Evolutionary conservation across 2,329 filamentous ascomycete species (phyloP).

Genomic region (Helotiales sp.): DNA sequence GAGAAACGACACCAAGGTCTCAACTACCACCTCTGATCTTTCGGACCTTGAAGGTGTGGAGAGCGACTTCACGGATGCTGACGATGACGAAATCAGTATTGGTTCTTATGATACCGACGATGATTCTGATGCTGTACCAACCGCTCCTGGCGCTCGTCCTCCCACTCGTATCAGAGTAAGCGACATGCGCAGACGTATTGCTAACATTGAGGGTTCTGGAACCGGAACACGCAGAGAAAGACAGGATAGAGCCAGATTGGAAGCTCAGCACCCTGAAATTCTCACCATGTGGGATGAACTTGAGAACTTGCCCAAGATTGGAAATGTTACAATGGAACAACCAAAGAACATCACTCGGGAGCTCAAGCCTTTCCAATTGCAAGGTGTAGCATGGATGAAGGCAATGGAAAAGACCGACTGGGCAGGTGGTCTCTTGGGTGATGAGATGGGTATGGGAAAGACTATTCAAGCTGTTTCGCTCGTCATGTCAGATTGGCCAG

Average conservation of each 20-base stretch:
- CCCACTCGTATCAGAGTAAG: too few relatives aligned
- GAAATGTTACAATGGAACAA: slow-evolving; percentile 67
- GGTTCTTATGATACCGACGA: not conserved
- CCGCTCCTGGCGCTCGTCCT: not conserved
- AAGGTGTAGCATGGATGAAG: slow-evolving; percentile 93
- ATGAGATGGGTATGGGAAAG: slow-evolving; percentile 99
- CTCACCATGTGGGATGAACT: slow-evolving; percentile 85
- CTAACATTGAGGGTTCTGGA: slow-evolving; percentile 1
- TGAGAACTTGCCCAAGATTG: slow-evolving; percentile 69
- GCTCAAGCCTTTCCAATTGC: slow-evolving; percentile 91
- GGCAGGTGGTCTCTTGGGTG: slow-evolving; percentile 88
- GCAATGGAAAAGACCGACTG: slow-evolving; percentile 85
- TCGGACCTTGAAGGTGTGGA: slow-evolving; percentile 21
- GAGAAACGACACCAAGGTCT: slow-evolving; percentile 26
- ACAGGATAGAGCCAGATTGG: slow-evolving; percentile 64
- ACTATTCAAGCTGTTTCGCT: slow-evolving; percentile 97
- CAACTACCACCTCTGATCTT: slow-evolving; percentile 20
- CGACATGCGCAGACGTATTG: not conserved
- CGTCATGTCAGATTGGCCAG: slow-evolving; percentile 96
- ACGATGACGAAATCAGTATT: not conserved
- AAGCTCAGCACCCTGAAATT: slow-evolving; percentile 77
- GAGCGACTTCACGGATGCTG: slow-evolving; percentile 28
- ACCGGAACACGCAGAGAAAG: not conserved
- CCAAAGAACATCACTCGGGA: slow-evolving; percentile 79
- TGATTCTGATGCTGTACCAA: not conserved